Evolutionary conservation across 495 filamentous ascomycete species (phyloP).

Genomic region (Tuber magnatum): DNA sequence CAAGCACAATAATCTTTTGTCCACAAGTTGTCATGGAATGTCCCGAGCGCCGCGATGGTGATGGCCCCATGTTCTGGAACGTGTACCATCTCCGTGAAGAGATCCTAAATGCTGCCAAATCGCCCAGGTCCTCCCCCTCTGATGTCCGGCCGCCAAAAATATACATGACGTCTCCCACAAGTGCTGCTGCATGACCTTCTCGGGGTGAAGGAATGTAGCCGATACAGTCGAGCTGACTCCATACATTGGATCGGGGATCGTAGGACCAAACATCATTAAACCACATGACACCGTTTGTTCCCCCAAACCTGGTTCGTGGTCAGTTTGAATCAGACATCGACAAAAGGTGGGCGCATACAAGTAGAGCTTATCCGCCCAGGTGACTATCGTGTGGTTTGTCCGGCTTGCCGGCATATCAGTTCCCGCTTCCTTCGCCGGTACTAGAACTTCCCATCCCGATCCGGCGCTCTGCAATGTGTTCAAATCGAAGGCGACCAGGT

Average conservation of each 20-base stretch:
- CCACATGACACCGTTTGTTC: conserved; percentile 88
- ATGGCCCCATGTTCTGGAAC: conserved; percentile 98
- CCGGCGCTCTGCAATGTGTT: conserved; percentile 81
- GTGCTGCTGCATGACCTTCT: conserved; percentile 87
- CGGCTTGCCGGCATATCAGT: conserved; percentile 77
- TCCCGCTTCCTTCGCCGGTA: conserved; percentile 62
- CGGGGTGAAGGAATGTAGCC: conserved; percentile 90
- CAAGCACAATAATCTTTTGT: conserved; percentile 84
- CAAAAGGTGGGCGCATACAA: conserved; percentile 55
- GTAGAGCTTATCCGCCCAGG: conserved; percentile 87
- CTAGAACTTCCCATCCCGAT: conserved; percentile 89
- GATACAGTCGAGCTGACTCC: conserved; percentile 87
- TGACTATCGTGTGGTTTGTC: conserved; percentile 91
- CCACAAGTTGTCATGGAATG: conserved; percentile 96
- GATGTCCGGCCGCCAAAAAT: conserved; percentile 96
- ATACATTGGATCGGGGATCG: conserved; percentile 71
- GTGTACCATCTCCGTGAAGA: conserved; percentile 91
- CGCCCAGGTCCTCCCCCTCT: conserved; percentile 82
- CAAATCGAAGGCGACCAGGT: conserved; percentile 91
- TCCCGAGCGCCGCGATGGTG: conserved; percentile 84
- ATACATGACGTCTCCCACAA: conserved; percentile 98
- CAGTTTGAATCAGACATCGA: conserved; percentile 24
- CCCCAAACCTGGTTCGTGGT: conserved; percentile 65
- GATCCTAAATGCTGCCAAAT: conserved; percentile 92
- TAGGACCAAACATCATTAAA: conserved; percentile 99